A percentile compares a stretch with the other conserved stretches of the same genome.
These are phyloP conservation scores for Solanum chacoense DNA, from an alignment of 305 asterid species.

Conservation along the genomic window DNA sequence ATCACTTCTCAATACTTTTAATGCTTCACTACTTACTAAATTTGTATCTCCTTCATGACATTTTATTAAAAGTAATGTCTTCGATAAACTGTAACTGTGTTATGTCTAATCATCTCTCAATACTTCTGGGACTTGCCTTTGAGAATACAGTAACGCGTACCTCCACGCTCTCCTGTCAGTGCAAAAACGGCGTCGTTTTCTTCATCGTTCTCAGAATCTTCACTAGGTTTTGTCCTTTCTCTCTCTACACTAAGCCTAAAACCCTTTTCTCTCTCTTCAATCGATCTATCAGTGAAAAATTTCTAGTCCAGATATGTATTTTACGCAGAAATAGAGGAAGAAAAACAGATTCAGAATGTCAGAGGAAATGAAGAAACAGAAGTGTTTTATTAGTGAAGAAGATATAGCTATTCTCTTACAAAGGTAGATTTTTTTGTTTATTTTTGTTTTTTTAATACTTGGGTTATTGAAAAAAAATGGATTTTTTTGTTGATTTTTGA, in stretches of 20 bases:
- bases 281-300: background rate
- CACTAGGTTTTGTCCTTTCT: background rate
- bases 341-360: conserved; percentile 17
- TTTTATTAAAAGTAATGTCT: no score
- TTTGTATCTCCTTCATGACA: background rate
- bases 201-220: background rate
- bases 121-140: no score
- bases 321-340: background rate
- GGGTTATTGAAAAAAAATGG: background rate
- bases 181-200: background rate
- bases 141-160: background rate
- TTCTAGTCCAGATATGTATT: background rate
- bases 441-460: background rate
- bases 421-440: conserved; percentile 12
- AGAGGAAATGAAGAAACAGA: conserved; percentile 45
- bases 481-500: background rate
- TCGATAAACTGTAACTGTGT: background rate
- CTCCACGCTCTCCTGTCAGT: background rate
- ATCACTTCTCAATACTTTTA: no score
- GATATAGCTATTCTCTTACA: conserved; percentile 32
- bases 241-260: background rate
- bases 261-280: background rate
- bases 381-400: conserved; percentile 39
- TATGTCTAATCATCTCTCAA: background rate
- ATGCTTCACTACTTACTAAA: background rate